Percentiles rank a stretch among this genome's conserved stretches.
These are phyloP conservation scores for Fraxinus pennsylvanica DNA, from an alignment of 257 asterid species.

Conservation along the genomic window DNA sequence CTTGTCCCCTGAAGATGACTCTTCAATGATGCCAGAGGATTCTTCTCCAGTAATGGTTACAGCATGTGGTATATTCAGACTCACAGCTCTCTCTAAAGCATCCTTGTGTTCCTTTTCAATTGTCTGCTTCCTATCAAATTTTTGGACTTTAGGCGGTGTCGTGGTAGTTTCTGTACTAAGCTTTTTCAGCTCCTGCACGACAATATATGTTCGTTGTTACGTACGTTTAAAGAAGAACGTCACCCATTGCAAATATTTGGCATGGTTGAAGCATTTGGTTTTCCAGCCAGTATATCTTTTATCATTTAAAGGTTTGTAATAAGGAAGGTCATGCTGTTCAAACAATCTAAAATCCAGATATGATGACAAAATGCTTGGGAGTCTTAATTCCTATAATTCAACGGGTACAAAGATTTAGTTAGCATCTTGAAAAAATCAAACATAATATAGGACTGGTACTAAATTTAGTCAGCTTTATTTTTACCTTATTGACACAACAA, in stretches of 20 bases:
- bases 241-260: not conserved
- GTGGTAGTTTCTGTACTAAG: slow-evolving; percentile 40
- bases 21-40: slow-evolving; percentile 25
- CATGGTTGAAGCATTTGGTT: not conserved
- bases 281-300: not conserved
- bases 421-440: not conserved
- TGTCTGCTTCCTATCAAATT: slow-evolving; percentile 59
- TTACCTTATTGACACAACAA: not conserved
- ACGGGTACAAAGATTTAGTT: not conserved
- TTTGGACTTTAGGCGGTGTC: slow-evolving; percentile 66
- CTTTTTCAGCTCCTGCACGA: slow-evolving; percentile 58
- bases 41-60: slow-evolving; percentile 30
- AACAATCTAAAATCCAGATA: not conserved
- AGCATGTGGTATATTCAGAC: slow-evolving; percentile 88
- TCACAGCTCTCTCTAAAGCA: slow-evolving; percentile 86
- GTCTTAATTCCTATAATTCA: not conserved
- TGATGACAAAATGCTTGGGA: not conserved
- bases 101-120: slow-evolving; percentile 86
- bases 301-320: not conserved
- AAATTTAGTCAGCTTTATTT: no score
- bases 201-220: not conserved
- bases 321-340: no score
- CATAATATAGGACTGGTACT: not conserved
- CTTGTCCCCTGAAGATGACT: slow-evolving; percentile 33
- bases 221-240: slow-evolving; percentile 8